These are phyloP conservation scores for Boletus calvinii DNA, from an alignment of 1,284 basidiomycete genomes.

Conservation along the genomic window DNA sequence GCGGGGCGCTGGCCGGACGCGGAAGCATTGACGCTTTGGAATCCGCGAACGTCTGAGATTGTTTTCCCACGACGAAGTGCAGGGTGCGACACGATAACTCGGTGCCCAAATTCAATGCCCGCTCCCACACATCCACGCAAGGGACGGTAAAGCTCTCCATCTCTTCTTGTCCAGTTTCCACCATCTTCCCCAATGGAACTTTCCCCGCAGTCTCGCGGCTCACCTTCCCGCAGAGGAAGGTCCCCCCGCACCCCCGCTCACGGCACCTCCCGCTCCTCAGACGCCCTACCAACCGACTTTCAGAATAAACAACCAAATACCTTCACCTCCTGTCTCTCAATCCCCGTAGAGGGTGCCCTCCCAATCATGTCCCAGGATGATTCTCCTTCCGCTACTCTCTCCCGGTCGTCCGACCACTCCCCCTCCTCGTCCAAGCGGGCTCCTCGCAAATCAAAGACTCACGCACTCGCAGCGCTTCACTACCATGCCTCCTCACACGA, in stretches of 20 bases:
- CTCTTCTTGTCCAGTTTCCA: conserved; percentile 7
- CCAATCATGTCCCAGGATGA: conserved; percentile 39
- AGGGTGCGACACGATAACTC: conserved; percentile 38
- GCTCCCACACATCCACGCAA: conserved; percentile 38
- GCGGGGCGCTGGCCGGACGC: conserved; percentile 33
- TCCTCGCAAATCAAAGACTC: conserved; percentile 83
- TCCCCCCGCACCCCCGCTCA: conserved; percentile 31
- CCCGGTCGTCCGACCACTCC: conserved; percentile 32
- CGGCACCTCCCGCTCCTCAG: conserved; percentile 24
- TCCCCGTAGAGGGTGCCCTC: conserved; percentile 50
- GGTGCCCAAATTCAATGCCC: conserved; percentile 42
- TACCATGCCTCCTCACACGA: conserved; percentile 56
- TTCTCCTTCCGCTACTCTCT: conserved; percentile 18
- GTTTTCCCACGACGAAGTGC: conserved; percentile 36
- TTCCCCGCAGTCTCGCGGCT: conserved; percentile 20
- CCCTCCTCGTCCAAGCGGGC: conserved; percentile 54
- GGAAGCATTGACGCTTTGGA: conserved; percentile 33
- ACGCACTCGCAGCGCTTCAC: conserved; percentile 74
- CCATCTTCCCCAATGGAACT: conserved; percentile 20
- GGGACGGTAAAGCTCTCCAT: conserved; percentile 18
- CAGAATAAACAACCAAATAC: conserved; percentile 40
- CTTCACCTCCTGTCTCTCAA: conserved; percentile 51
- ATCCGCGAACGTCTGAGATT: conserved; percentile 33
- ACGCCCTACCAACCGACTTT: conserved; percentile 38
- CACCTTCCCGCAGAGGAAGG: conserved; percentile 33